phyloP scores from a whole-genome alignment of 2,329 filamentous ascomycete species.

The Clonostachys byssicola region DNA sequence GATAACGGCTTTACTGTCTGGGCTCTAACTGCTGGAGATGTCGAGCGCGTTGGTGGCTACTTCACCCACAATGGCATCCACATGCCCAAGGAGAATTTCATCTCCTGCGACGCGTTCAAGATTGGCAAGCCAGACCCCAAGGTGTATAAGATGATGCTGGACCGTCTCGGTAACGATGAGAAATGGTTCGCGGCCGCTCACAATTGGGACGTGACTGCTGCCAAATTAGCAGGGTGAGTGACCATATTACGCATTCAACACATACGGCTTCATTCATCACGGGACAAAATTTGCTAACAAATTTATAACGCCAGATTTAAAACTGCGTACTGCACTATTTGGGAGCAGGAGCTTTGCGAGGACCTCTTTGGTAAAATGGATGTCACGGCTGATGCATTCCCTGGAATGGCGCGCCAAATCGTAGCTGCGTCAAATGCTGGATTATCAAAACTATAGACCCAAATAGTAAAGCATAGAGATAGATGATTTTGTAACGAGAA shows the following conservation, averaged over 20 bases:
- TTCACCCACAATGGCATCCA: slow-evolving; percentile 42
- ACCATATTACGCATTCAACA: not conserved
- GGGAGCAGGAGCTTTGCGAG: slow-evolving; percentile 43
- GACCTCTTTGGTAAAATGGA: slow-evolving; percentile 50
- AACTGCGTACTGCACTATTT: slow-evolving; percentile 47
- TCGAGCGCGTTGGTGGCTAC: slow-evolving; percentile 43
- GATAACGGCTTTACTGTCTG: slow-evolving; percentile 45
- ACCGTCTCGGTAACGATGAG: slow-evolving; percentile 29
- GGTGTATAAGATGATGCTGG: slow-evolving; percentile 38
- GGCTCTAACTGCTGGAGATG: slow-evolving; percentile 48
- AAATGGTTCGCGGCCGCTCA: slow-evolving; percentile 57
- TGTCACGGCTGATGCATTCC: slow-evolving; percentile 38
- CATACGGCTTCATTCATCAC: not conserved
- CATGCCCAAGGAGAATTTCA: slow-evolving; percentile 44
- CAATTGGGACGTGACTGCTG: slow-evolving; percentile 55
- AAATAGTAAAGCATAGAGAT: too few relatives aligned
- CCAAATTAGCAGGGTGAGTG: slow-evolving; percentile 36
- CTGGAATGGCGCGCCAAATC: slow-evolving; percentile 40
- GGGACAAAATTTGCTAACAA: slow-evolving; percentile 4
- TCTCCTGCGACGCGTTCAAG: slow-evolving; percentile 42
- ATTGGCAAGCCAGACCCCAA: slow-evolving; percentile 44
- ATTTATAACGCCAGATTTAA: slow-evolving; percentile 25
- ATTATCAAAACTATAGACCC: too few relatives aligned
- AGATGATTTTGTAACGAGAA: too few relatives aligned
- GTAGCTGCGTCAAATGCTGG: slow-evolving; percentile 12